These are phyloP conservation scores for Isoetes taiwanensis DNA, from an alignment of 75 land plant genomes.

Conservation along the genomic window DNA sequence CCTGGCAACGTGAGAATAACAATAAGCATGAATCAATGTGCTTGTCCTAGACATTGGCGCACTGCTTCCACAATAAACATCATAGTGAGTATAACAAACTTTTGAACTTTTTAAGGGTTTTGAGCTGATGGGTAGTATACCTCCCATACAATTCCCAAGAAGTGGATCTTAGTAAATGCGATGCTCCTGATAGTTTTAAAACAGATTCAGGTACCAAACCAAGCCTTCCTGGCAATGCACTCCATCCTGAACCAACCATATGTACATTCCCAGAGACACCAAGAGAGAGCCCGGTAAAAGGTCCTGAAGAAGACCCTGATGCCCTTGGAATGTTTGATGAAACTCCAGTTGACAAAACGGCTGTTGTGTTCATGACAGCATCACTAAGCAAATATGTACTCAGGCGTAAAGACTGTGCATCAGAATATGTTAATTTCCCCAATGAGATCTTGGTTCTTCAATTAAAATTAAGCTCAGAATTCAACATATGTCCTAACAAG, in stretches of 20 bases:
- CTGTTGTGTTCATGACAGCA: conserved; percentile 27
- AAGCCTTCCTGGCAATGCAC: not conserved
- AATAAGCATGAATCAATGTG: conserved; percentile 58
- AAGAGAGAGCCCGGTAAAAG: conserved; percentile 13
- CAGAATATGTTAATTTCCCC: not conserved
- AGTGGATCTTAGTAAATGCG: conserved; percentile 72
- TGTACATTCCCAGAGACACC: not conserved
- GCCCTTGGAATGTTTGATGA: conserved; percentile 40
- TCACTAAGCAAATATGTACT: conserved; percentile 48
- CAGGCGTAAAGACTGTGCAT: conserved; percentile 45
- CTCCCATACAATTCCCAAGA: conserved; percentile 98
- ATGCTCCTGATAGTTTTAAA: conserved; percentile 60
- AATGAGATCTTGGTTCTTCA: too few species aligned
- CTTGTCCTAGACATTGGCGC: conserved; percentile 60
- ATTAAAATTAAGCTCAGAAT: not conserved
- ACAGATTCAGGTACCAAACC: conserved; percentile 46
- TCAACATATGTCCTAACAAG: not conserved
- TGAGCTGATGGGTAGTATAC: conserved; percentile 14
- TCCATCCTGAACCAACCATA: not conserved
- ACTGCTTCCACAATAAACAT: conserved; percentile 23
- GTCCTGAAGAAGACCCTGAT: conserved; percentile 24
- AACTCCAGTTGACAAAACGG: conserved; percentile 24
- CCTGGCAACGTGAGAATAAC: conserved; percentile 70
- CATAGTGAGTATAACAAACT: not conserved
- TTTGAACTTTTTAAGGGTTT: not conserved